Percentiles rank a stretch among this genome's conserved stretches.
These are phyloP conservation scores for Claviceps spartinae DNA, from an alignment of 2,329 filamentous ascomycete genomes.

Conservation along the genomic window DNA sequence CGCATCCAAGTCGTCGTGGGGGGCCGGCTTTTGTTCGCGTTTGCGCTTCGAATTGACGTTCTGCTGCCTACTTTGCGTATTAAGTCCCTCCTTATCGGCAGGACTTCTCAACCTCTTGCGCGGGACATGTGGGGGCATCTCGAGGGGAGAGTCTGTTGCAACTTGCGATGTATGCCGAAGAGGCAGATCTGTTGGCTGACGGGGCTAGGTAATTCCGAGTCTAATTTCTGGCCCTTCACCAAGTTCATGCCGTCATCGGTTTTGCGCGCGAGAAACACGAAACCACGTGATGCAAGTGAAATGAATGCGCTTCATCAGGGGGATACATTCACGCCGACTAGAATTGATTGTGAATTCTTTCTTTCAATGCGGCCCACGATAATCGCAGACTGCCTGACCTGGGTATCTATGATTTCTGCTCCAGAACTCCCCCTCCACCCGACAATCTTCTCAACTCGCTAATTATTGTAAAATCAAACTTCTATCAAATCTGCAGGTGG, in stretches of 20 bases:
- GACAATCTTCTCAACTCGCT: background rate
- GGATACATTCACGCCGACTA: too few species aligned
- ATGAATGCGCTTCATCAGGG: background rate
- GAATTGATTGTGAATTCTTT: background rate
- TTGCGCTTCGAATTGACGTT: slow-evolving; percentile 3
- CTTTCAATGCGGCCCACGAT: background rate
- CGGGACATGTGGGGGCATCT: slow-evolving; percentile 55
- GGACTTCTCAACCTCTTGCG: slow-evolving; percentile 50
- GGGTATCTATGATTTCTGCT: background rate
- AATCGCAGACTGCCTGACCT: background rate
- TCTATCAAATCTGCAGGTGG: slow-evolving; percentile 63
- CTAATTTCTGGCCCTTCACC: background rate
- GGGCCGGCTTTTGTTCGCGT: slow-evolving; percentile 34
- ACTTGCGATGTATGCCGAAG: slow-evolving; percentile 7
- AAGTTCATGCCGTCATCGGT: slow-evolving; percentile 15
- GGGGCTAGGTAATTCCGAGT: background rate
- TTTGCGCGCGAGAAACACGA: slow-evolving; percentile 14
- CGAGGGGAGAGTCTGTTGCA: background rate
- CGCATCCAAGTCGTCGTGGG: slow-evolving; percentile 49
- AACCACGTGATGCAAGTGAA: slow-evolving; percentile 13
- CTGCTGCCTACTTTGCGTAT: slow-evolving; percentile 13
- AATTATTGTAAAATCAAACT: slow-evolving; percentile 1
- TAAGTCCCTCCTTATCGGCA: slow-evolving; percentile 15
- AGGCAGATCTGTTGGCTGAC: background rate
- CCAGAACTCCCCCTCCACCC: background rate